A percentile compares a stretch with the other conserved stretches of the same genome.
phyloP scores from a whole-genome alignment of 2,329 filamentous ascomycete species.

The Ascochyta viciae-villosae region DNA sequence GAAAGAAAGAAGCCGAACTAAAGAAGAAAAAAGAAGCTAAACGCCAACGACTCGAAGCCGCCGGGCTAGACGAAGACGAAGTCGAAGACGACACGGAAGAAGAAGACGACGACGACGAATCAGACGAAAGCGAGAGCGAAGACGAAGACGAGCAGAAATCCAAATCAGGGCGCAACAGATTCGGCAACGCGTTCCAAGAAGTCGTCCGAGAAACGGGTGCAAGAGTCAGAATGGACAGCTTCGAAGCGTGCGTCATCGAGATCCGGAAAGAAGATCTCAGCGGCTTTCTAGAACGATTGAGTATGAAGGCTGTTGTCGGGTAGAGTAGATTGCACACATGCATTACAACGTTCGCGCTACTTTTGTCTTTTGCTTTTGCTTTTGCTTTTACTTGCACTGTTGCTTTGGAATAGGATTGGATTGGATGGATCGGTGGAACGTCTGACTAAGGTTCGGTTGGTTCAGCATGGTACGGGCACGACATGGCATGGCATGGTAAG shows the following conservation, averaged over 20 bases:
- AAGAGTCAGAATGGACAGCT: constrained; percentile 90
- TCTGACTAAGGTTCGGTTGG: too few species aligned
- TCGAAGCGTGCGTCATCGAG: constrained; percentile 96
- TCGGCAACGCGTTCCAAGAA: constrained; percentile 94
- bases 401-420: too few species aligned
- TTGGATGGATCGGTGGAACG: too few species aligned
- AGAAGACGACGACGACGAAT: constrained; percentile 57
- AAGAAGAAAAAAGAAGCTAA: constrained; percentile 64
- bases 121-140: constrained; percentile 64
- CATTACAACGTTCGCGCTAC: too few species aligned
- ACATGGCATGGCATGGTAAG: constrained; percentile 11
- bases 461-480: too few species aligned
- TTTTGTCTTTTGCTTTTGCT: too few species aligned
- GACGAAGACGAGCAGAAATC: constrained; percentile 65
- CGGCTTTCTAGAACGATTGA: constrained; percentile 89
- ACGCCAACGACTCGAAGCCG: constrained; percentile 48
- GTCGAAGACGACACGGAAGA: constrained; percentile 56
- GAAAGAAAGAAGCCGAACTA: constrained; percentile 66
- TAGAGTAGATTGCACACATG: constrained; percentile 4
- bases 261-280: constrained; percentile 95
- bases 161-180: constrained; percentile 82
- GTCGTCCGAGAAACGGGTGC: constrained; percentile 92
- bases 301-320: constrained; percentile 84
- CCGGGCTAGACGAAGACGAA: constrained; percentile 69
- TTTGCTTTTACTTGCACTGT: too few species aligned